These are phyloP conservation scores for Cyberlindnera mycetangii DNA, from an alignment of 805 yeast genomes.

Conservation along the genomic window DNA sequence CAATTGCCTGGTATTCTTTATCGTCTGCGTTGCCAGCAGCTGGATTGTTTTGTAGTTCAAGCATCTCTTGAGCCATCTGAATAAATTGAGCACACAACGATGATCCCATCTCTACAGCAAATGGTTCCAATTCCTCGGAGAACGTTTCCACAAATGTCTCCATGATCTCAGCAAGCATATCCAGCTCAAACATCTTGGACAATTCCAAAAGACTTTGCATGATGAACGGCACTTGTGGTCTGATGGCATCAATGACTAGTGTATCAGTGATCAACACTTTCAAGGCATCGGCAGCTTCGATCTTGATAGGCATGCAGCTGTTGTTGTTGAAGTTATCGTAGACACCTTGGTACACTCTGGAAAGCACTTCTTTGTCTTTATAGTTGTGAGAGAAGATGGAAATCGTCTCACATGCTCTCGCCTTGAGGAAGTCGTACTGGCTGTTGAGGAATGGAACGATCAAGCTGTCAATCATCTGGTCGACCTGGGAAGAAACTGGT, in stretches of 20 bases:
- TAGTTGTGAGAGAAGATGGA: constrained; percentile 35
- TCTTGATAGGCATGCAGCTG: constrained; percentile 63
- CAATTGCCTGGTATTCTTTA: constrained; percentile 66
- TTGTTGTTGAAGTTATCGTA: constrained; percentile 41
- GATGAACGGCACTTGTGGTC: constrained; percentile 70
- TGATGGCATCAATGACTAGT: constrained; percentile 66
- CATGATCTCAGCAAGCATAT: constrained; percentile 84
- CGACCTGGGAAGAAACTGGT: constrained; percentile 61
- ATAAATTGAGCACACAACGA: constrained; percentile 63
- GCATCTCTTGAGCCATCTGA: constrained; percentile 50
- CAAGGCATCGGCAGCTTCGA: constrained; percentile 85
- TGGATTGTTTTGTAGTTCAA: constrained; percentile 35
- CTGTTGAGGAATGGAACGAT: constrained; percentile 73
- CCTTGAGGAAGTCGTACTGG: constrained; percentile 63
- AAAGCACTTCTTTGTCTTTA: constrained; percentile 37
- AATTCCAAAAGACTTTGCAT: constrained; percentile 76
- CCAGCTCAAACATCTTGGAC: constrained; percentile 80
- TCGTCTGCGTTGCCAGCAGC: constrained; percentile 39
- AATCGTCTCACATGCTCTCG: constrained; percentile 68
- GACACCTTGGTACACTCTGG: constrained; percentile 39
- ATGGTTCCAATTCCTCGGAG: constrained; percentile 85
- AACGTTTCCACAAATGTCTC: constrained; percentile 91
- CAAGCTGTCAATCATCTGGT: constrained; percentile 57
- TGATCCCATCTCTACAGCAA: constrained; percentile 63
- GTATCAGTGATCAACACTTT: constrained; percentile 73